phyloP scores from a whole-genome alignment of 2,329 filamentous ascomycete species.

The Pyrenochaeta sp. region DNA sequence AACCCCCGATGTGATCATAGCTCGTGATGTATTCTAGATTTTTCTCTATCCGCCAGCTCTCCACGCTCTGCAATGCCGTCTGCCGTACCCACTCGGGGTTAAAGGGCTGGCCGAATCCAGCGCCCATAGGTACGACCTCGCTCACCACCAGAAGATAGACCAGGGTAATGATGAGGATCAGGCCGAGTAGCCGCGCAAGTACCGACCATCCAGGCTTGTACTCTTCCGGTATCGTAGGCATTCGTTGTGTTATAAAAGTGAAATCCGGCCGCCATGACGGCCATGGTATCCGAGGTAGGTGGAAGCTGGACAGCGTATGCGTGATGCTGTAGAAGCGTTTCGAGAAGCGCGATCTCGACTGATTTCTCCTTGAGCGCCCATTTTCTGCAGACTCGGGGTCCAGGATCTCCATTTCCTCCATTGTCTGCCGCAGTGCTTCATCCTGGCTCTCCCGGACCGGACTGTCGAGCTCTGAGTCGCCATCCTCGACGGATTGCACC shows the following conservation, averaged over 20 bases:
- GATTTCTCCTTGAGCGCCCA: constrained; percentile 36
- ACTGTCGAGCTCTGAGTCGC: constrained; percentile 57
- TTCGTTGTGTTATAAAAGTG: constrained; percentile 42
- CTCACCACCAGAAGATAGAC: constrained; percentile 88
- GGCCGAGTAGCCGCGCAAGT: constrained; percentile 75
- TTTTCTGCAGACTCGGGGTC: constrained; percentile 47
- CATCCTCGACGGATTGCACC: constrained; percentile 79
- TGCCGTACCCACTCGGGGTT: constrained; percentile 82
- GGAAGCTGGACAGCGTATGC: constrained; percentile 65
- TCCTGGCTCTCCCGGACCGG: constrained; percentile 64
- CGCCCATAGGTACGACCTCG: constrained; percentile 77
- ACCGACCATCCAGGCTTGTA: constrained; percentile 68
- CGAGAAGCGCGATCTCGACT: constrained; percentile 55
- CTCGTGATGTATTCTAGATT: constrained; percentile 79
- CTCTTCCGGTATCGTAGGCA: constrained; percentile 57
- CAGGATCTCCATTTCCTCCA: constrained; percentile 72
- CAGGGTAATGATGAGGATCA: constrained; percentile 77
- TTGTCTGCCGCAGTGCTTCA: constrained; percentile 73
- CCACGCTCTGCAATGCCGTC: constrained; percentile 77
- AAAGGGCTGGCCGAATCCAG: constrained; percentile 70
- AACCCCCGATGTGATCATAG: constrained; percentile 93
- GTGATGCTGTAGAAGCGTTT: constrained; percentile 66
- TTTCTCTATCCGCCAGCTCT: constrained; percentile 69
- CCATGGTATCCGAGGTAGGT: constrained; percentile 55
- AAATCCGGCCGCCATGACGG: constrained; percentile 33